Base-by-base conservation (phyloP, 768 basidiomycete species). In the Mycena galericulata region DNA sequence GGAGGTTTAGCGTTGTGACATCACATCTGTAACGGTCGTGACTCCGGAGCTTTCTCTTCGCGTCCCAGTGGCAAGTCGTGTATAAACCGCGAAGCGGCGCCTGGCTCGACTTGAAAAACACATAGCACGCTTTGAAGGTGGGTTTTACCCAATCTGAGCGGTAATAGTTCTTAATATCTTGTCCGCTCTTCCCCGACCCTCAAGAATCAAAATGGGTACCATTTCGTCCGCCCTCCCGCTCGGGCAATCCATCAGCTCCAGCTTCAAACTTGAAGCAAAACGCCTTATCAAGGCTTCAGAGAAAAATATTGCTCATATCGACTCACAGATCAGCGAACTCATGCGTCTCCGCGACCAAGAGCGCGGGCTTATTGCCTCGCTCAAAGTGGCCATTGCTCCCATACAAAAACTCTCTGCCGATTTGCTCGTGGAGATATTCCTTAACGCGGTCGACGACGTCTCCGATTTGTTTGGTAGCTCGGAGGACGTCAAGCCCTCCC, bases 301-400 rank as follows among this genome's bases (percentile, higher is more conserved):
- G 36, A 51, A 29, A 29, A 68, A 49, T 27, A 20, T 68, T 15
- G 60, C 45, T 1, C 54, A 41, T 6, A 54, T 68, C 11, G 66
- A 62, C 22, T 61, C 51, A 22, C 66, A 68, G 20, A 68, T 68
- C 2, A 5, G 46, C 11, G 60, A 61, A 24, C 53, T 68, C 20
- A 9, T 22, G 32, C 34, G 45, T 26, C 43, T 62, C 10, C 66
- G 66, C 51, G 60, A 56, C 18, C 51, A 27, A 15, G 66, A 68
- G 46, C 66, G 51, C 26, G 60, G 59, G 15, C 17, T 49, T 11
- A 55, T 68, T 7, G 26, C 51, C 36, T 30, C 50, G 1, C 60
- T 68, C 9, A 45, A 50, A 34, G 27, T 46, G 8, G 58, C 32
- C 32, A 34, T 62, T 12, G 50, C 60, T 10, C 66, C 66, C 18